Evolutionary conservation across 1,284 basidiomycete species (phyloP), one percentile per base, ranked within the genome.

Genomic region (Athelia sp.): DNA sequence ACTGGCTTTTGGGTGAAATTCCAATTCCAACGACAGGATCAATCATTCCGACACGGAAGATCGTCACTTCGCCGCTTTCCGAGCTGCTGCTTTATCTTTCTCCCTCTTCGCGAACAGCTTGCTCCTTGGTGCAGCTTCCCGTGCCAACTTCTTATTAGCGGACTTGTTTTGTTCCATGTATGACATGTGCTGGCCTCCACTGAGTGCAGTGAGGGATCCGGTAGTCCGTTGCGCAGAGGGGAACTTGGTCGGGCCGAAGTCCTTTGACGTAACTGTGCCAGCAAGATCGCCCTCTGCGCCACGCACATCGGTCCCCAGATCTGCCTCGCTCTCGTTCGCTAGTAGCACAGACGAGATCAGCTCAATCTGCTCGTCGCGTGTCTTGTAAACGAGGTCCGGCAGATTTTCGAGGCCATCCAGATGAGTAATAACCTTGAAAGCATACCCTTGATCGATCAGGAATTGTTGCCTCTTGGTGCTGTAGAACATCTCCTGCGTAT

Each of bases 401-500:
- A 97, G 78, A 44, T 81, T 75, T 53, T 97, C 86, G 45, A 98
- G 78, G 1, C 97, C 97, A 55, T 97, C 93, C 19, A 99, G 81
- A 60, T 97, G 92, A 8, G 97, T 99, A 68, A 99, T 99, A 50
- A 99, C 96, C 67, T 98, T 98, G 82, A 99, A 99, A 1, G 95
- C 91, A 69, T 99, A 99, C 1, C 95, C 95, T 71, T 98, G 90
- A 68, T 99, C 97, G 61, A 99, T 97, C 57, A 99, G 74, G 74
- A 99, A 99, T 61, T 98, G 94, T 66, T 99, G 97, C 18, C 97
- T 84, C 71, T 99, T 99, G 13, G 97, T 98, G 63, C 93, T 96
- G 76, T 98, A 99, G 71, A 88, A 99, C 93, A 99, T 99, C 71
- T 99, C 97, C 62, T 97, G 92, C 0, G 97, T 99, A 71, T 99